Evolutionary conservation across 106 monocot genomes (phyloP).

Genomic region (Dioscorea alata): DNA sequence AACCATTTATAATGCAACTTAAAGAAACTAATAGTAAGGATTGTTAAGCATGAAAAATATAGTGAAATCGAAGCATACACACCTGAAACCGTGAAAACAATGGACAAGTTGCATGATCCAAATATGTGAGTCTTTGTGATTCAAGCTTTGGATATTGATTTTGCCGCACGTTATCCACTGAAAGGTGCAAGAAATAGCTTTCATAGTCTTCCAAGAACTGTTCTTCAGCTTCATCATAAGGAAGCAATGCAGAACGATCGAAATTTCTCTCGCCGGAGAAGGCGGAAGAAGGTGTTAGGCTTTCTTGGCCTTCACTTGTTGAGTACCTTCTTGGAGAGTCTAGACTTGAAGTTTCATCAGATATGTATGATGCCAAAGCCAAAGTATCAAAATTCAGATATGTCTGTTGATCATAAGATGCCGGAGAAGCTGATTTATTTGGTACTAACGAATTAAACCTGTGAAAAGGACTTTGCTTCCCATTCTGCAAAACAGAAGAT

Average conservation of each 20-base stretch:
- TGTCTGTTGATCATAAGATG: not conserved
- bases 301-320: constrained; percentile 8
- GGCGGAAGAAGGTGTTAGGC: constrained; percentile 1
- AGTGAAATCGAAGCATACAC: not conserved
- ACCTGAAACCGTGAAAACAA: constrained; percentile 29
- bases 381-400: not conserved
- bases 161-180: constrained; percentile 20
- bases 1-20: too few relatives aligned
- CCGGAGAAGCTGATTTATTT: constrained; percentile 3
- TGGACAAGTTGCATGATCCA: constrained; percentile 25
- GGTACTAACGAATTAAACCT: not conserved
- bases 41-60: too few relatives aligned
- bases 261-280: constrained; percentile 5
- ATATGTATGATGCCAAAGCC: not conserved
- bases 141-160: constrained; percentile 30
- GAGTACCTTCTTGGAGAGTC: constrained; percentile 4
- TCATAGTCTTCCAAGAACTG: constrained; percentile 31
- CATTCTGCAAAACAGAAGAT: constrained; percentile 16
- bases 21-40: too few relatives aligned
- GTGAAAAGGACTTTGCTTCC: constrained; percentile 5
- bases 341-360: constrained; percentile 11
- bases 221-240: constrained; percentile 36
- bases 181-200: constrained; percentile 21
- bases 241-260: constrained; percentile 4
- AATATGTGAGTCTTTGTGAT: constrained; percentile 13